These are phyloP conservation scores for Melaleuca alternifolia DNA, from an alignment of 345 rosid genomes.

Conservation along the genomic window DNA sequence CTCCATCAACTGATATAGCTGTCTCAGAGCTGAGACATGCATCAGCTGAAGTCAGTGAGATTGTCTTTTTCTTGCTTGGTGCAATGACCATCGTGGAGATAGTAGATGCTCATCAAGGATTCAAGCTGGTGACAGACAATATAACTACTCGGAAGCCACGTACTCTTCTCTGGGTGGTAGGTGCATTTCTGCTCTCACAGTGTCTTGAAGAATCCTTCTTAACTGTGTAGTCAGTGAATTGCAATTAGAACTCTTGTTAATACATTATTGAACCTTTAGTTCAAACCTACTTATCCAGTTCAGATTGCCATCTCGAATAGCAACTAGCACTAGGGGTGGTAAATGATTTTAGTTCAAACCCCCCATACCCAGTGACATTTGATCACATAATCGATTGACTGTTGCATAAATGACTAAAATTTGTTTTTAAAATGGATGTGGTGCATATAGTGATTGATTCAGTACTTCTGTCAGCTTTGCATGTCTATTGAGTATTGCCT, in stretches of 20 bases:
- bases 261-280: background rate
- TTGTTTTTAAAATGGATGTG: background rate
- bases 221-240: background rate
- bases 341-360: background rate
- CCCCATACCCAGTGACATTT: background rate
- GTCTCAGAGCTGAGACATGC: slow-evolving; percentile 81
- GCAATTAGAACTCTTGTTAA: background rate
- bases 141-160: slow-evolving; percentile 86
- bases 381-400: background rate
- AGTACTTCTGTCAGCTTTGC: background rate
- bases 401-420: background rate
- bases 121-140: slow-evolving; percentile 93
- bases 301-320: background rate
- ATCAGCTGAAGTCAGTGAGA: slow-evolving; percentile 90
- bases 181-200: slow-evolving; percentile 4
- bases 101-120: slow-evolving; percentile 99
- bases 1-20: slow-evolving; percentile 93
- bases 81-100: slow-evolving; percentile 99
- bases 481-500: background rate
- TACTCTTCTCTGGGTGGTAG: slow-evolving; percentile 90
- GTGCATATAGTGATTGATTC: background rate
- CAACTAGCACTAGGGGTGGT: background rate
- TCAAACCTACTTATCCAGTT: background rate
- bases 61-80: slow-evolving; percentile 93
- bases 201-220: background rate